phyloP scores from a whole-genome alignment of 768 basidiomycete species.

The Tulasnella sp. region DNA sequence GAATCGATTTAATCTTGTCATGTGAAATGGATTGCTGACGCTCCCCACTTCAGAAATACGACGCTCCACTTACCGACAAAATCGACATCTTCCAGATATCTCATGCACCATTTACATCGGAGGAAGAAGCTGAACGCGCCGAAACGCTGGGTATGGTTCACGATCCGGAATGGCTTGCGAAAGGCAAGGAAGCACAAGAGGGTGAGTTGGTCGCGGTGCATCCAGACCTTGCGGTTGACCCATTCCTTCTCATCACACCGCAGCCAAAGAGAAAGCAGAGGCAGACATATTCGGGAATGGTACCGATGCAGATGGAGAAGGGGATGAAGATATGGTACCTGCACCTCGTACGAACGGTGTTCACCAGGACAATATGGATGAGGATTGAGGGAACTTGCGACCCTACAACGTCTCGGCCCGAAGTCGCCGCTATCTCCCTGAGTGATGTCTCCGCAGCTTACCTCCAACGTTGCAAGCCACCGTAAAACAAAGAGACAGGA shows the following conservation, averaged over 20 bases:
- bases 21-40: conserved; percentile 23
- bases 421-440: neutral
- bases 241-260: neutral
- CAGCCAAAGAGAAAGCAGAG: conserved; percentile 13
- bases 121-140: conserved; percentile 73
- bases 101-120: conserved; percentile 65
- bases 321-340: conserved; percentile 7
- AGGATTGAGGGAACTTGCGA: conserved; percentile 4
- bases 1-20: conserved; percentile 3
- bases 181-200: conserved; percentile 19
- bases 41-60: conserved; percentile 51
- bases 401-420: neutral
- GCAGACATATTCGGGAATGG: conserved; percentile 23
- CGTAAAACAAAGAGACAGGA: too few species aligned
- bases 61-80: conserved; percentile 66
- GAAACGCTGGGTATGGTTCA: conserved; percentile 72
- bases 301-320: conserved; percentile 29
- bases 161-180: conserved; percentile 52
- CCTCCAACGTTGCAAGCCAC: neutral
- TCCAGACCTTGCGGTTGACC: neutral
- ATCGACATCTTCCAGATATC: conserved; percentile 76
- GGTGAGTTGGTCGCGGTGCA: neutral
- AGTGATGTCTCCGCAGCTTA: neutral
- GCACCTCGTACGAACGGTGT: neutral
- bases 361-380: conserved; percentile 14